Base-by-base conservation (phyloP, 2,329 filamentous ascomycete species). In the Aspergillus sp. region DNA sequence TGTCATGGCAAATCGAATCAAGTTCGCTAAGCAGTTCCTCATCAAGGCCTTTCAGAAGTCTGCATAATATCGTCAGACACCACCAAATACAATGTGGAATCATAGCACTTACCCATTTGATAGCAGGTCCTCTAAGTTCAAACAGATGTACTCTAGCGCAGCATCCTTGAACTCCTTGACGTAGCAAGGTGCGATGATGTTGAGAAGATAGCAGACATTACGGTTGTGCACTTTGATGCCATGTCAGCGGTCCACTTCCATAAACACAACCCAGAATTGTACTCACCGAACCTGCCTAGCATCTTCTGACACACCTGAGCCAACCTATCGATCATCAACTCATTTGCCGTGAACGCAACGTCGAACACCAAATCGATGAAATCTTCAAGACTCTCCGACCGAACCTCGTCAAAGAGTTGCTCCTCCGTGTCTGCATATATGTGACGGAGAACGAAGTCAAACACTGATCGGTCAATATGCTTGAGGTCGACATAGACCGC, bases 301-400 rank as follows among this genome's bases (percentile, higher is more conserved):
- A 90, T 72, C 49, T 81, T 83, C 64, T 98, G 93, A 65, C 93
- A 97, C 23, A 94, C 83, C 64, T 95, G 88, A 4, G 88, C 89
- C 4, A 98, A 73, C 5, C 90, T 80, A 63, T 96, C 90, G 42
- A 98, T 78, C 90, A 98, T 96, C 49, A 98, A 73, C 67, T 98
- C 91, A 62, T 98, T 93, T 10, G 90, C 89, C 45, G 88, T 85
- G 48, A 83, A 83, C 79, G 97, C 85, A 41, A 97, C 87, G 58
- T 95, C 90, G 70, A 97, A 79, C 7, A 96, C 78, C n/a, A 93
- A 74, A 58, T 97, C 90, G 4, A 90, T 82, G 53, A 95, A 90
- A 41, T 90, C 85, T 55, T 96, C 90, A 5, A 95, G 69, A 51
- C 84, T 83, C 13, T 80, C 73, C 32, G 81, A 79, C 13, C 85